Conservation (phyloP, 495 filamentous ascomycete genomes). For the Aspergillus diversus region DNA sequence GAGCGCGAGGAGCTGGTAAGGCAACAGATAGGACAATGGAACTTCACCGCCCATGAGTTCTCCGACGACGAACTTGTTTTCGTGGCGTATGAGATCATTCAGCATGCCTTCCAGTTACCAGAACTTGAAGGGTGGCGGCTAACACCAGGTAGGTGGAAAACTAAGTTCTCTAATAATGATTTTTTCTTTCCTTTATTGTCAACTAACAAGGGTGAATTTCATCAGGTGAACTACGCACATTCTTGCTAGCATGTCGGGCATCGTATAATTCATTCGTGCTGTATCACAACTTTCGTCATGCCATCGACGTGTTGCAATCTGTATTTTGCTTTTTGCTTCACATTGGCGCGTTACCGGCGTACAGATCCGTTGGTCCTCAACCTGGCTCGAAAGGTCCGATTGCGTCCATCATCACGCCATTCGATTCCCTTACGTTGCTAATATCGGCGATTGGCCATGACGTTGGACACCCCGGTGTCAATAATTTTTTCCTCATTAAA, state of each 20-base stretch:
- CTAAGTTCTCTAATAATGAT: background rate
- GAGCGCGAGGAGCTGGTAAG: conserved; percentile 66
- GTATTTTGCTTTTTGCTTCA: conserved; percentile 88
- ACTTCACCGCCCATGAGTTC: conserved; percentile 86
- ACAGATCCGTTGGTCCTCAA: conserved; percentile 37
- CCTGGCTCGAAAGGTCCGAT: conserved; percentile 60
- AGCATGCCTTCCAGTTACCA: conserved; percentile 83
- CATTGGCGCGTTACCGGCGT: conserved; percentile 76
- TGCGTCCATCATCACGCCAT: conserved; percentile 72
- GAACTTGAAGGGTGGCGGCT: conserved; percentile 80
- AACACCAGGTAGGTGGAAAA: conserved; percentile 61
- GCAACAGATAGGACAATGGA: conserved; percentile 75
- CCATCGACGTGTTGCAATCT: conserved; percentile 93
- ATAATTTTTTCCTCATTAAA: conserved; percentile 93
- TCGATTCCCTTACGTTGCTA: conserved; percentile 86
- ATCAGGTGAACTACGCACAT: conserved; percentile 67
- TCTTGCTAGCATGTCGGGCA: conserved; percentile 79
- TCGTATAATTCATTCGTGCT: conserved; percentile 95
- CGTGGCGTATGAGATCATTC: conserved; percentile 79
- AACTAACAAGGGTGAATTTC: conserved; percentile 1
- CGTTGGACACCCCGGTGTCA: conserved; percentile 96
- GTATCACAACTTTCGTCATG: conserved; percentile 99
- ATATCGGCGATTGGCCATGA: conserved; percentile 97
- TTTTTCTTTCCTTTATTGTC: conserved; percentile 5
- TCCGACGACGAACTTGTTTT: conserved; percentile 85